phyloP scores from a whole-genome alignment of 805 yeast genomes.

The Kuraishia cidri region DNA sequence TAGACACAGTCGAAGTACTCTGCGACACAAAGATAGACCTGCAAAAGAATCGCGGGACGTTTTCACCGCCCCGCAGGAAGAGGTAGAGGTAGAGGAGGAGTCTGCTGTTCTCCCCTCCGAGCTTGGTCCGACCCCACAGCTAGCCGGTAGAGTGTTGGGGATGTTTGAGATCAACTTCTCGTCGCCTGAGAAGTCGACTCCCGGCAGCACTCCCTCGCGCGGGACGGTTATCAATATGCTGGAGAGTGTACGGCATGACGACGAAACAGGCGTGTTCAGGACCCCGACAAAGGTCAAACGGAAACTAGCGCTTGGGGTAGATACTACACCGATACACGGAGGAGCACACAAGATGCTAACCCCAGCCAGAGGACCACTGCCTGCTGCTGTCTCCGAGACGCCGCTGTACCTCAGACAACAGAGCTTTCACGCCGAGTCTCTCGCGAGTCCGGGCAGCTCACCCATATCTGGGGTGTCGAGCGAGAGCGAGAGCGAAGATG shows the following conservation, averaged over 20 bases:
- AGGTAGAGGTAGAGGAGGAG: neutral
- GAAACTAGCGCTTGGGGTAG: neutral
- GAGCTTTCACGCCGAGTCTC: conserved; percentile 11
- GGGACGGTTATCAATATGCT: too few species aligned
- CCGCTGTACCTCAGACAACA: conserved; percentile 5
- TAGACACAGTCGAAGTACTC: too few species aligned
- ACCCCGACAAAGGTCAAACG: conserved; percentile 14
- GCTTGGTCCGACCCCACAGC: conserved; percentile 84
- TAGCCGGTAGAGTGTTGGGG: conserved; percentile 67
- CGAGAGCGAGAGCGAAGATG: too few species aligned
- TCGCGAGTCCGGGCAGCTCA: neutral
- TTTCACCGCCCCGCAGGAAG: neutral
- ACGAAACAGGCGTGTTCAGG: conserved; percentile 11
- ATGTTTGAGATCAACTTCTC: conserved; percentile 46
- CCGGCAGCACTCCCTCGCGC: neutral
- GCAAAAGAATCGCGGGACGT: neutral
- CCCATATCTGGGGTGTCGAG: neutral
- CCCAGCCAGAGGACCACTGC: too few species aligned
- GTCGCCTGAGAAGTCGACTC: conserved; percentile 7
- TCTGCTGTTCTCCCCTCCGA: conserved; percentile 8
- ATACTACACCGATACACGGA: neutral
- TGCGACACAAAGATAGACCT: too few species aligned
- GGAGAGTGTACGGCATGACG: neutral
- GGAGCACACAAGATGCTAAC: too few species aligned
- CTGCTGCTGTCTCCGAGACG: neutral